phyloP scores from a whole-genome alignment of 2,329 filamentous ascomycete genomes.

The Blumeria hordei region DNA sequence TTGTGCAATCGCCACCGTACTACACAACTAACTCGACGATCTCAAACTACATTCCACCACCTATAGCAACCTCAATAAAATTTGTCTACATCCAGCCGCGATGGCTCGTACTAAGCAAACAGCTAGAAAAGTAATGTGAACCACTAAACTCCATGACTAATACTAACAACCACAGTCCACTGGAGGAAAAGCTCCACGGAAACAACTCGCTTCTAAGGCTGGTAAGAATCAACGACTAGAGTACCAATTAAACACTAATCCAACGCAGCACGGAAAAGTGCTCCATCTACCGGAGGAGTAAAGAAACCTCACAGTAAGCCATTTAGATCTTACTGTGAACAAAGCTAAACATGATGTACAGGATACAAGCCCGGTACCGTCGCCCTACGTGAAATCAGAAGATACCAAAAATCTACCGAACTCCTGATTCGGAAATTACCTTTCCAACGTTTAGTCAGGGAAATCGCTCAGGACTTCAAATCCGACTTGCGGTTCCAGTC shows the following conservation, averaged over 20 bases:
- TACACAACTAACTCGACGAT: too few relatives aligned
- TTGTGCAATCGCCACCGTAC: too few relatives aligned
- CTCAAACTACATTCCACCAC: too few relatives aligned
- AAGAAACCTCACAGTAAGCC: slow-evolving; percentile 58
- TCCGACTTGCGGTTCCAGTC: slow-evolving; percentile 94
- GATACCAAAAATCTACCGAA: slow-evolving; percentile 94
- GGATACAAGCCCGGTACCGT: slow-evolving; percentile 37
- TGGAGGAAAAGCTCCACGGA: slow-evolving; percentile 58
- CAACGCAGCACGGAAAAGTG: slow-evolving; percentile 61
- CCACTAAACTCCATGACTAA: accelerated
- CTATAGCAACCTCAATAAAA: too few relatives aligned
- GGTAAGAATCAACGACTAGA: not conserved
- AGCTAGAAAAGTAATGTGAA: slow-evolving; percentile 28
- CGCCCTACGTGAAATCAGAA: slow-evolving; percentile 94
- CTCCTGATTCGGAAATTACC: slow-evolving; percentile 91
- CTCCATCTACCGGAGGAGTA: slow-evolving; percentile 88
- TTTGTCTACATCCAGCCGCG: too few relatives aligned
- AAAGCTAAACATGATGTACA: slow-evolving; percentile 31
- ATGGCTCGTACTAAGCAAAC: slow-evolving; percentile 21
- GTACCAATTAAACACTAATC: not conserved
- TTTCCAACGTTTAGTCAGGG: slow-evolving; percentile 91
- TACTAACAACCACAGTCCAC: slow-evolving; percentile 28
- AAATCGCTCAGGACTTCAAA: slow-evolving; percentile 93
- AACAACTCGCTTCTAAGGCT: slow-evolving; percentile 96
- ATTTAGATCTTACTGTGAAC: slow-evolving; percentile 36